Percentiles rank a stretch among this genome's conserved stretches.
phyloP scores from a whole-genome alignment of 768 basidiomycete genomes.

The Sistotremastrum suecicum region DNA sequence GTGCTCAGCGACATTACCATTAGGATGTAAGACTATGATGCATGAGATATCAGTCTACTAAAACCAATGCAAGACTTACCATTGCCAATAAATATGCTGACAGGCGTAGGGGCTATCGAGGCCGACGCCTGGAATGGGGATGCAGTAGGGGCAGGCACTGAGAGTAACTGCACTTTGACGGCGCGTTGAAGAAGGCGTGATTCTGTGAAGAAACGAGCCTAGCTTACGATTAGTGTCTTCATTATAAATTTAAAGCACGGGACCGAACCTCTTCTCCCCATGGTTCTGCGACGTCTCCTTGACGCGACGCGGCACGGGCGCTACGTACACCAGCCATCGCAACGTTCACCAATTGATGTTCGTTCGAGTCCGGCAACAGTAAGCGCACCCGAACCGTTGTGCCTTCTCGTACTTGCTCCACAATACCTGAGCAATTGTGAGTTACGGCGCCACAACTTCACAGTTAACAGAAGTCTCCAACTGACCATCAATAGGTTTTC shows the following conservation, averaged over 20 bases:
- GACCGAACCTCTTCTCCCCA: slow-evolving; percentile 77
- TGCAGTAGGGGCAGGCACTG: slow-evolving; percentile 63
- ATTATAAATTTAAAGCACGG: background rate
- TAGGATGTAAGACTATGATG: slow-evolving; percentile 65
- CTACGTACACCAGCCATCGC: slow-evolving; percentile 72
- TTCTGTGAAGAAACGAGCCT: slow-evolving; percentile 94
- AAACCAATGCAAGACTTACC: slow-evolving; percentile 26
- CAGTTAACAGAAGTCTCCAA: background rate
- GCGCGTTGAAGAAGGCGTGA: slow-evolving; percentile 67
- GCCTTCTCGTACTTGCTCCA: slow-evolving; percentile 90
- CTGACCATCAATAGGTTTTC: slow-evolving; percentile 76
- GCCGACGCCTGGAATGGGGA: slow-evolving; percentile 61
- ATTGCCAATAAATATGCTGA: slow-evolving; percentile 81
- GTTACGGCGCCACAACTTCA: too few relatives aligned
- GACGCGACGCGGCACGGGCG: slow-evolving; percentile 53
- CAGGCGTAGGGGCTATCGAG: slow-evolving; percentile 40
- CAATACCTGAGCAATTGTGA: slow-evolving; percentile 42
- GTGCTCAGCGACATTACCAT: slow-evolving; percentile 88
- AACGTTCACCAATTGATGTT: slow-evolving; percentile 85
- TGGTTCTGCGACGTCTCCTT: slow-evolving; percentile 65
- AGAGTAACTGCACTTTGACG: slow-evolving; percentile 67
- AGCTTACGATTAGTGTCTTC: background rate
- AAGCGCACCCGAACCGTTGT: slow-evolving; percentile 81
- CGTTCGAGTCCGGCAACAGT: slow-evolving; percentile 62
- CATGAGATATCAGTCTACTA: background rate